phyloP scores from a whole-genome alignment of 179 eudicot species.

The Silene coronaria region DNA sequence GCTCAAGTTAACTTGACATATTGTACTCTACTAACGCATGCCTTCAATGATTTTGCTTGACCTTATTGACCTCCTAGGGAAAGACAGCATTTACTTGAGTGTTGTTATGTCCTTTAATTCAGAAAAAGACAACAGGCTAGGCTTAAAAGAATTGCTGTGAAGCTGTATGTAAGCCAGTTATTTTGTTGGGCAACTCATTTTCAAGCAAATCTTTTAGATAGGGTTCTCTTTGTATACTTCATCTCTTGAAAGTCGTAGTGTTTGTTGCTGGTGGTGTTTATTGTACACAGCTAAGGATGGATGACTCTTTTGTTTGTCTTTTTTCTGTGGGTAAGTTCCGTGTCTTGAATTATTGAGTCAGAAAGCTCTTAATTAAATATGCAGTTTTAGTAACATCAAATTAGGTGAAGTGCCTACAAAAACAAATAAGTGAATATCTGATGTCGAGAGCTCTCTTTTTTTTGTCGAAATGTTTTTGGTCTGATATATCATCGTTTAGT shows the following conservation, averaged over 20 bases:
- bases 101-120: not conserved
- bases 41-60: not conserved
- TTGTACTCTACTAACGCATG: not conserved
- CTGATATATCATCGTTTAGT: not conserved
- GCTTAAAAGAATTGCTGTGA: not conserved
- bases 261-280: not conserved
- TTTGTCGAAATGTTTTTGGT: not conserved
- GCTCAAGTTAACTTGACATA: not conserved
- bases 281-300: not conserved
- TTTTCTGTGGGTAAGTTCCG: not conserved
- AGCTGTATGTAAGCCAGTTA: not conserved
- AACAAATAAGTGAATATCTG: not conserved
- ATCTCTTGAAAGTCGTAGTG: not conserved
- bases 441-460: not conserved
- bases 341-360: not conserved
- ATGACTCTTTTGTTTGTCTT: not conserved
- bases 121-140: not conserved
- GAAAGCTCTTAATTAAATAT: not conserved
- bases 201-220: not conserved
- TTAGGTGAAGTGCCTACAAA: not conserved
- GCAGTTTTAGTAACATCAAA: not conserved
- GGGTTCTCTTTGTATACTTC: not conserved
- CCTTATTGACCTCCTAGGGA: not conserved
- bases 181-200: not conserved
- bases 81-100: too few species aligned